Conservation (phyloP, 805 yeast species). For the Starmerella bombi region DNA sequence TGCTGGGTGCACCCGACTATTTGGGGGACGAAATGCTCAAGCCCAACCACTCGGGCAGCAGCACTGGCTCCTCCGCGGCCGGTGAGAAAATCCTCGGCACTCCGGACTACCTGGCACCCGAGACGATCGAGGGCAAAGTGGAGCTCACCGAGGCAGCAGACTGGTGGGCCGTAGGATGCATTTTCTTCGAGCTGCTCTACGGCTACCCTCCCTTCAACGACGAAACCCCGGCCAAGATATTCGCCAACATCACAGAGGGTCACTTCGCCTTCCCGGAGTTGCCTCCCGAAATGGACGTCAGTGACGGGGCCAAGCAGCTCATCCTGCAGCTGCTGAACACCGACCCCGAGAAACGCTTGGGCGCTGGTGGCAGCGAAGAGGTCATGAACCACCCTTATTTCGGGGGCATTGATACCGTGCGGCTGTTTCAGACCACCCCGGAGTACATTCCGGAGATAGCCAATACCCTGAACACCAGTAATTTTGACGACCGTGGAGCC, state of each 20-base stretch:
- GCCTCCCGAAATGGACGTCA: conserved; percentile 31
- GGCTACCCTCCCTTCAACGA: conserved; percentile 96
- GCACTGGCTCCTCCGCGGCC: not conserved
- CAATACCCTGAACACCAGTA: conserved; percentile 78
- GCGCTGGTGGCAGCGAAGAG: conserved; percentile 61
- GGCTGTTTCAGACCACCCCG: conserved; percentile 54
- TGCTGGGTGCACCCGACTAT: not conserved
- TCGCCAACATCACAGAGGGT: conserved; percentile 62
- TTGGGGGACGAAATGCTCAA: not conserved
- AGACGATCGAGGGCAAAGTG: conserved; percentile 71
- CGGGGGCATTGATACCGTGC: conserved; percentile 52
- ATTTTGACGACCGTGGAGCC: conserved; percentile 87
- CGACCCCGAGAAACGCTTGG: conserved; percentile 58
- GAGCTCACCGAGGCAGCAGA: conserved; percentile 71
- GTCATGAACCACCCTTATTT: conserved; percentile 72
- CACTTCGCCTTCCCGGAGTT: conserved; percentile 75
- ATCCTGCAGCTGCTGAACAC: conserved; percentile 47
- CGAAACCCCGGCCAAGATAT: conserved; percentile 62
- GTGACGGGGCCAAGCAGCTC: conserved; percentile 61
- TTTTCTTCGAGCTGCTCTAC: conserved; percentile 76
- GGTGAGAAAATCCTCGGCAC: conserved; percentile 51
- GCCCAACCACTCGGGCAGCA: not conserved
- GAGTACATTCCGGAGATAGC: conserved; percentile 71
- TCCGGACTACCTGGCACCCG: conserved; percentile 96
- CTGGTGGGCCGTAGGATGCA: conserved; percentile 99